phyloP scores from a whole-genome alignment of 805 yeast species.

The Cyberlindnera petersonii region DNA sequence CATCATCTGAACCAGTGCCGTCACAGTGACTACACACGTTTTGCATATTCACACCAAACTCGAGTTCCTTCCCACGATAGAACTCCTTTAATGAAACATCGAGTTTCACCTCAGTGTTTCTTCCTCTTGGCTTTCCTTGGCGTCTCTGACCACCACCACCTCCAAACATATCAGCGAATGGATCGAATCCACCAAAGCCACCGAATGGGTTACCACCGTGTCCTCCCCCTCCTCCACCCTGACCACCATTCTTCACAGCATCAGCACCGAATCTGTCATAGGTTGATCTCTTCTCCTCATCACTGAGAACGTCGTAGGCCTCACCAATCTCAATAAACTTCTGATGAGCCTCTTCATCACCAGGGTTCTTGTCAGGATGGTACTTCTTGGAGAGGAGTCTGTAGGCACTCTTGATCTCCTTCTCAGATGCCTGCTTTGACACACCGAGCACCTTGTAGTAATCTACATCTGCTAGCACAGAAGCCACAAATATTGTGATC shows the following conservation, averaged over 20 bases:
- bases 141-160: conserved; percentile 31
- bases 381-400: conserved; percentile 75
- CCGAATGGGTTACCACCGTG: conserved; percentile 54
- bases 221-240: conserved; percentile 36
- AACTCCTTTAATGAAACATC: conserved; percentile 59
- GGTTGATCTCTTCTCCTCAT: conserved; percentile 59
- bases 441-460: conserved; percentile 68
- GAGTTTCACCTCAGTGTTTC: conserved; percentile 53
- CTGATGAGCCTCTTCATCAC: conserved; percentile 76
- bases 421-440: conserved; percentile 62
- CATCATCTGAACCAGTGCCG: conserved; percentile 86
- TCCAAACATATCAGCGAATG: conserved; percentile 63
- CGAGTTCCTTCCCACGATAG: conserved; percentile 62
- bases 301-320: conserved; percentile 83
- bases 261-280: conserved; percentile 80
- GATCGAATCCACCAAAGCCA: conserved; percentile 34
- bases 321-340: conserved; percentile 88
- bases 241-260: conserved; percentile 60
- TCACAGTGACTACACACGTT: conserved; percentile 73
- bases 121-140: conserved; percentile 52
- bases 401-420: conserved; percentile 82
- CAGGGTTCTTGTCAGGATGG: conserved; percentile 93
- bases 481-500: conserved; percentile 5
- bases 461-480: conserved; percentile 30
- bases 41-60: conserved; percentile 62